Evolutionary conservation across 2,329 filamentous ascomycete species (phyloP), one percentile per base, ranked within the genome.

Genomic region (Hypoxylon sp.): DNA sequence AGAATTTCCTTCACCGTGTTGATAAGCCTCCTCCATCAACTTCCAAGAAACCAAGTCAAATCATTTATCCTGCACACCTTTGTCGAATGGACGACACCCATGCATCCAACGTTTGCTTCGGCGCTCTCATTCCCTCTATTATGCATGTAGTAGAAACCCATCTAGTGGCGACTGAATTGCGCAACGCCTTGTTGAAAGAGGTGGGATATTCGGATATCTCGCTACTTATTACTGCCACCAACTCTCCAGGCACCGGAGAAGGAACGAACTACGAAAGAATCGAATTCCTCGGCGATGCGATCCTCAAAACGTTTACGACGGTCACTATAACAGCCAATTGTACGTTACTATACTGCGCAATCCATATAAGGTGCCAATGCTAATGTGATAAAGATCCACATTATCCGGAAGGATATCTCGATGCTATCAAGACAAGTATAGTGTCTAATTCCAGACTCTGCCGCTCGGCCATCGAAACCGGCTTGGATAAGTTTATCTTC

Each of bases 251-350:
- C 1, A 89, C 92, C 0, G 76, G 79, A 2, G 88, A 90, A 52
- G 78, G 81, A 1, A 85, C 84, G 0, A 87, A 97, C 70, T 98
- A 98, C 76, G 92, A 98, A 74, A 85, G 92, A 2, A 82, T 97
- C 0, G 96, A 98, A 77, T 97, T 97, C 72, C 81, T 98, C 0
- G 96, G 96, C 0, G 95, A 98, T 74, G 90, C 89, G 0, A 84
- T 97, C 1, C 83, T 98, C 39, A 98, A 98, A 75, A 87, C 91
- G 63, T 88, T 88, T 51, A 85, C 91, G 0, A 88, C 90, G 0
- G 78, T 93, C 1, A 90, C 94, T 61, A 83, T 94, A 2, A 81
- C 83, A 17, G 83, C 85, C 0, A 78, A 84, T 22, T 76, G 87
- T 88, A 76, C 78, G 85, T 79, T 2, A 46, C 6, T 5, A 31